Conservation (phyloP, 345 rosid species). For the Gossypium thurberi region DNA sequence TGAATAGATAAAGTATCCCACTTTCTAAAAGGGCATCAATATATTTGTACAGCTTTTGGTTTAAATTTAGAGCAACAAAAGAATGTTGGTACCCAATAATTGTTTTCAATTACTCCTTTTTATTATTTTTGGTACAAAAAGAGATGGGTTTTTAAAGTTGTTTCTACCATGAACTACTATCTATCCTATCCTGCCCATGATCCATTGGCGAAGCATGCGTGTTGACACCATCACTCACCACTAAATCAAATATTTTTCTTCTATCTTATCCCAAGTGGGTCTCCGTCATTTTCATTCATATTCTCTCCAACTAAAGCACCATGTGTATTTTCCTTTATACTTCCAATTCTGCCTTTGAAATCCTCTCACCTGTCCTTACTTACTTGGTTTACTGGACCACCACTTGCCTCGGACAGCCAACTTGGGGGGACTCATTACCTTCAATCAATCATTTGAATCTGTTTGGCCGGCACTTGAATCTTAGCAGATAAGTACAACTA, state of each 20-base stretch:
- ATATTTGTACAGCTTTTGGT: neutral
- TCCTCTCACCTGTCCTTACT: neutral
- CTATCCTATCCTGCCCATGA: neutral
- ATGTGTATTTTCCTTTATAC: neutral
- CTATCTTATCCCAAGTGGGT: conserved; percentile 13
- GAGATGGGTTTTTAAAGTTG: neutral
- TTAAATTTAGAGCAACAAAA: neutral
- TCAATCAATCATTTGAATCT: neutral
- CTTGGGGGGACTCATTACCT: neutral
- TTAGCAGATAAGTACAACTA: neutral
- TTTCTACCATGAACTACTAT: neutral
- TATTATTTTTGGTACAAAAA: too few relatives aligned
- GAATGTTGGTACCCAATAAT: neutral
- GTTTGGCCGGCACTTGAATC: neutral
- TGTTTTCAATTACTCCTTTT: neutral
- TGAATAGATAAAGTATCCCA: neutral
- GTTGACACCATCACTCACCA: conserved; percentile 13
- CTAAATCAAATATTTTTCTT: conserved; percentile 2
- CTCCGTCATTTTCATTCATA: conserved; percentile 11
- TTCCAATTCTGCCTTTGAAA: conserved; percentile 1
- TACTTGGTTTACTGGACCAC: conserved; percentile 1
- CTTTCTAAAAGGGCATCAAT: neutral
- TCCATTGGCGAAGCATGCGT: conserved; percentile 12
- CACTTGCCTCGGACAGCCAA: neutral
- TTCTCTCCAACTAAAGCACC: neutral